A percentile compares a stretch with the other conserved stretches of the same genome.
Evolutionary conservation across 345 rosid species (phyloP).

Genomic region (Pelargonium nanum): DNA sequence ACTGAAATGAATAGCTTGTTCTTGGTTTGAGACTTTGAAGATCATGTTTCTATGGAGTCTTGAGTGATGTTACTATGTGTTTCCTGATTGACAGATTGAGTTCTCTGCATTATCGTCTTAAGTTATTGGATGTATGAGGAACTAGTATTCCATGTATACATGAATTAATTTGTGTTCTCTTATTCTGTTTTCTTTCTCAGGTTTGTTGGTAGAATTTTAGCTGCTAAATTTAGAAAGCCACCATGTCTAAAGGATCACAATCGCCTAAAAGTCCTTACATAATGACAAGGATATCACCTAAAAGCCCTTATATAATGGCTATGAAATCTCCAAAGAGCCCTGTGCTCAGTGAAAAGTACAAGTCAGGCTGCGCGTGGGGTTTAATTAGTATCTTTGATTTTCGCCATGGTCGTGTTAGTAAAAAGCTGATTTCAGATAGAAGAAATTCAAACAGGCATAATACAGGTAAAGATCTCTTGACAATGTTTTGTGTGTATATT

Average conservation of each 20-base stretch:
- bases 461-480: constrained; percentile 26
- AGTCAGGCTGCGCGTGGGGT: constrained; percentile 55
- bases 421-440: constrained; percentile 38
- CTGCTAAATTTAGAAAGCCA: neutral
- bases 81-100: neutral
- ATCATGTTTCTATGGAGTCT: neutral
- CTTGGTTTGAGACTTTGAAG: neutral
- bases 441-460: constrained; percentile 24
- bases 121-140: neutral
- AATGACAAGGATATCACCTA: neutral
- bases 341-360: constrained; percentile 38
- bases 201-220: neutral
- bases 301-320: constrained; percentile 11
- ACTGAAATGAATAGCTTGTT: neutral
- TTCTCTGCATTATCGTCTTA: neutral
- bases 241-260: neutral
- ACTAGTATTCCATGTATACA: neutral
- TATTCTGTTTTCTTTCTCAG: neutral
- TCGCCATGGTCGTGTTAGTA: constrained; percentile 29
- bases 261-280: neutral
- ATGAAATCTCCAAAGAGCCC: constrained; percentile 51
- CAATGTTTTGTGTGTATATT: neutral
- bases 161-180: neutral
- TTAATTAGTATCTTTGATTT: constrained; percentile 41
- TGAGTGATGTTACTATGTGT: neutral